Conservation (phyloP, 1,284 basidiomycete genomes). For the Apiotrichum sp. region DNA sequence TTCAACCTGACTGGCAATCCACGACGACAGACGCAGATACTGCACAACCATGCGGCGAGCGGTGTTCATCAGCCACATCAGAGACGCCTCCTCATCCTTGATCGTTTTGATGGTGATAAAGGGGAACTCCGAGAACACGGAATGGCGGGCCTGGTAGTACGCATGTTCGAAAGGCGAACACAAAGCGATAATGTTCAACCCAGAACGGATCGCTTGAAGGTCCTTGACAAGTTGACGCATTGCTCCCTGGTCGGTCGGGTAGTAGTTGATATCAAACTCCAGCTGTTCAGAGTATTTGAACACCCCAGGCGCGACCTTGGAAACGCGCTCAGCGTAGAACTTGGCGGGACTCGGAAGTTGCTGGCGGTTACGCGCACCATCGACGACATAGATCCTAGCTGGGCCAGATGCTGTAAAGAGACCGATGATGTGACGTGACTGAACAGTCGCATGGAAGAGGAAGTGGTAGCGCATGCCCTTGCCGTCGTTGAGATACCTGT, state of each 20-base stretch:
- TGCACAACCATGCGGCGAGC: constrained; percentile 68
- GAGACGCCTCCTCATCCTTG: constrained; percentile 54
- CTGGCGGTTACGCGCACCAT: constrained; percentile 78
- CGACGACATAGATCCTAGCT: constrained; percentile 81
- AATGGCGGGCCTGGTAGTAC: constrained; percentile 73
- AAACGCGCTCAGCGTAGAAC: constrained; percentile 58
- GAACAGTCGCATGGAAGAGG: constrained; percentile 80
- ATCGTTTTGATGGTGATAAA: constrained; percentile 77
- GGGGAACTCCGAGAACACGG: constrained; percentile 77
- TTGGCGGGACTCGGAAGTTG: constrained; percentile 69
- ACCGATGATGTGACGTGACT: constrained; percentile 81
- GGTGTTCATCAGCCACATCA: constrained; percentile 53
- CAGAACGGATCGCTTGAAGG: constrained; percentile 56
- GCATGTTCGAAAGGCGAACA: constrained; percentile 78
- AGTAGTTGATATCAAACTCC: constrained; percentile 67
- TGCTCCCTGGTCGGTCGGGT: constrained; percentile 70
- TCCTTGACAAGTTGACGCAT: constrained; percentile 86
- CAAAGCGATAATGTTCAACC: constrained; percentile 66
- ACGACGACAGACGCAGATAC: constrained; percentile 70
- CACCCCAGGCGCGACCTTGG: constrained; percentile 50
- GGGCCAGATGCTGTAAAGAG: constrained; percentile 71
- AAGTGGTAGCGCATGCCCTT: constrained; percentile 73
- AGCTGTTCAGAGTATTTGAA: constrained; percentile 67
- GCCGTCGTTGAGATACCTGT: constrained; percentile 71
- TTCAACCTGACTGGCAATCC: constrained; percentile 74